These are phyloP conservation scores for Silene conica DNA, from an alignment of 148 eudicot species.

Conservation along the genomic window DNA sequence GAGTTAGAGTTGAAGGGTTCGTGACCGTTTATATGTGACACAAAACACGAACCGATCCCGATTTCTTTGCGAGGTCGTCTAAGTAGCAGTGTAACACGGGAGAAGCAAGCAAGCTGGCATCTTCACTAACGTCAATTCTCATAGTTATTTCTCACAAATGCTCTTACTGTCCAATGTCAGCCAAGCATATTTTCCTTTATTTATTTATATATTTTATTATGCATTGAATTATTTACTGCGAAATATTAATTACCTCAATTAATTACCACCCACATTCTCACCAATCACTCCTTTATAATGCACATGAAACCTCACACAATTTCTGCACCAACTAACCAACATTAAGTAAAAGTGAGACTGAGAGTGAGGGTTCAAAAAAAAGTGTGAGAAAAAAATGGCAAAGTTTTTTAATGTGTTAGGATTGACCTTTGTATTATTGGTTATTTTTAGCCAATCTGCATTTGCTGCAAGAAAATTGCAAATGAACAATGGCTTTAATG, in stretches of 20 bases:
- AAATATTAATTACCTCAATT: slow-evolving; percentile 3
- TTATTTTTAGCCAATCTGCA: slow-evolving; percentile 14
- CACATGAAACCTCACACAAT: slow-evolving; percentile 6
- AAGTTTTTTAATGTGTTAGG: not conserved
- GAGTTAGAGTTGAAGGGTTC: too few relatives aligned
- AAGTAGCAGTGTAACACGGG: too few relatives aligned
- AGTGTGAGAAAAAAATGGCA: slow-evolving; percentile 16
- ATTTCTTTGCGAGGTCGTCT: too few relatives aligned
- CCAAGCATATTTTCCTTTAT: slow-evolving; percentile 8
- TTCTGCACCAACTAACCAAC: not conserved
- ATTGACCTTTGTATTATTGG: slow-evolving; percentile 12
- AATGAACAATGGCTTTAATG: not conserved
- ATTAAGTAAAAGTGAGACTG: not conserved
- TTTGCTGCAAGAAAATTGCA: slow-evolving; percentile 24
- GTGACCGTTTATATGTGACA: too few relatives aligned
- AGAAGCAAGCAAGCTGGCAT: slow-evolving; percentile 20
- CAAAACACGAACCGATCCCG: too few relatives aligned
- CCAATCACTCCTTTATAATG: slow-evolving; percentile 13
- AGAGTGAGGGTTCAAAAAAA: not conserved
- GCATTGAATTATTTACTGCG: slow-evolving; percentile 7
- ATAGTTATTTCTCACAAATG: slow-evolving; percentile 7
- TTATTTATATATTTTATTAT: not conserved
- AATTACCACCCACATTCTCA: slow-evolving; percentile 14
- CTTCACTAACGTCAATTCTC: slow-evolving; percentile 19
- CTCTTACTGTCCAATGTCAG: slow-evolving; percentile 17